Evolutionary conservation across 768 basidiomycete species (phyloP).

Genomic region (Mycena latifolia): DNA sequence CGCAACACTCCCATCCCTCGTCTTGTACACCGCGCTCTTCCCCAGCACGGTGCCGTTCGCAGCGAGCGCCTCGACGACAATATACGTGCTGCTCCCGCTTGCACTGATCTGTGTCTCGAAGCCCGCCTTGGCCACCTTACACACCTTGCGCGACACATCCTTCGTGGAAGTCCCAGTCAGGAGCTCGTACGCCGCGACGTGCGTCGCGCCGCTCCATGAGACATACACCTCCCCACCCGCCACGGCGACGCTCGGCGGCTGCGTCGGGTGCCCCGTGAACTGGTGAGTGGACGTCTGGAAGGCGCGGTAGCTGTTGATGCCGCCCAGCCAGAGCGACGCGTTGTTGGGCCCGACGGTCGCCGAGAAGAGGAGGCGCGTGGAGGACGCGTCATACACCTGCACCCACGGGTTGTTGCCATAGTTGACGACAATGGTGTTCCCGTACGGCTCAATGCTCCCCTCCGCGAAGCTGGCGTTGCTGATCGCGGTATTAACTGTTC

Average conservation of each 20-base stretch:
- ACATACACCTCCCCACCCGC: conserved; percentile 25
- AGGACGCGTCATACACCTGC: conserved; percentile 4
- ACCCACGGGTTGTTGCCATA: conserved; percentile 25
- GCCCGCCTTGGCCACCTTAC: conserved; percentile 21
- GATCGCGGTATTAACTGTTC: not conserved
- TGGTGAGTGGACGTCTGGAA: conserved; percentile 27
- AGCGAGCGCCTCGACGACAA: conserved; percentile 19
- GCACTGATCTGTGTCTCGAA: conserved; percentile 36
- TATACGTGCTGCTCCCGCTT: not conserved
- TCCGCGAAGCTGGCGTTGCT: conserved; percentile 14
- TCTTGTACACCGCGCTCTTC: conserved; percentile 17
- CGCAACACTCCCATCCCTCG: conserved; percentile 8
- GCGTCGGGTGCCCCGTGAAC: conserved; percentile 31
- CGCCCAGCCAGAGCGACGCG: conserved; percentile 20
- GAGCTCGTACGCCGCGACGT: conserved; percentile 26
- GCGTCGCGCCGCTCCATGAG: conserved; percentile 39
- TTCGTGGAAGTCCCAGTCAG: conserved; percentile 17
- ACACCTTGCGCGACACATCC: not conserved
- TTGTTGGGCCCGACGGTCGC: conserved; percentile 32
- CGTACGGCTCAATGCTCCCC: conserved; percentile 25
- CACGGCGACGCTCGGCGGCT: conserved; percentile 23
- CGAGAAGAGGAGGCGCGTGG: conserved; percentile 19
- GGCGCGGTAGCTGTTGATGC: conserved; percentile 20
- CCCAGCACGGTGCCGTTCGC: conserved; percentile 24
- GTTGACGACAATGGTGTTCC: conserved; percentile 20